Evolutionary conservation across 306 rosid species (phyloP), one percentile per base, ranked within the genome.

Genomic region (Cicer pinnatifidum): DNA sequence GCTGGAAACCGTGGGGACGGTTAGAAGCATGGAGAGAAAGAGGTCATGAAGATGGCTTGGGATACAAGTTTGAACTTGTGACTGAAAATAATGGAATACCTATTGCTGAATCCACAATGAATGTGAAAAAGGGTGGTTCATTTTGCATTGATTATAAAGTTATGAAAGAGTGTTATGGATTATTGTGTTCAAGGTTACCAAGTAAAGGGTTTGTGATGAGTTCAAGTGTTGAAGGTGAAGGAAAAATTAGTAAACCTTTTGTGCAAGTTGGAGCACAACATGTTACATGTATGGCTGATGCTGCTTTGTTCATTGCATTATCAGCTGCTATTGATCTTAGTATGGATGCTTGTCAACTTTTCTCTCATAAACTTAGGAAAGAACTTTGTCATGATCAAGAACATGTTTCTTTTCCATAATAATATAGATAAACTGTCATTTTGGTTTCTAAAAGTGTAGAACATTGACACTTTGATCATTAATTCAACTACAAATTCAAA

Each of bases 1-100:
- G 89, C 70, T 93, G 98, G 98, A 89, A 93, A 81, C 92, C 97
- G 2, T 93, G 98, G 98, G 98, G 97, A 0, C 92, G 97, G 0
- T 81, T 93, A 0, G 97, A 93, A 76, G 98, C 97, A 0, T 91
- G 97, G 98, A 82, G 98, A 3, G 98, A 93, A 44, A 74, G 98
- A 47, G 97, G 97, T 9, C 92, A 88, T 0, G 58, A 82, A 0
- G 96, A 91, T 69, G 98, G 94, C 46, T 70, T 94, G 52, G 98
- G 98, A 2, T 91, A 88, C 91, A 91, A 88, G 86, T 91, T 91
- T 43, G 94, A 88, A 75, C 96, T 94, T 4, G 89, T 93, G 0
- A 76, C 86, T 0, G 90, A 86, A 13, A 85, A 81, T 7, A 92
- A 46, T 3, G 79, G 89, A 23, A 87, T 88, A 10, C 83, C 94